phyloP scores from a whole-genome alignment of 306 rosid genomes.

The Gastrolobium bilobum region DNA sequence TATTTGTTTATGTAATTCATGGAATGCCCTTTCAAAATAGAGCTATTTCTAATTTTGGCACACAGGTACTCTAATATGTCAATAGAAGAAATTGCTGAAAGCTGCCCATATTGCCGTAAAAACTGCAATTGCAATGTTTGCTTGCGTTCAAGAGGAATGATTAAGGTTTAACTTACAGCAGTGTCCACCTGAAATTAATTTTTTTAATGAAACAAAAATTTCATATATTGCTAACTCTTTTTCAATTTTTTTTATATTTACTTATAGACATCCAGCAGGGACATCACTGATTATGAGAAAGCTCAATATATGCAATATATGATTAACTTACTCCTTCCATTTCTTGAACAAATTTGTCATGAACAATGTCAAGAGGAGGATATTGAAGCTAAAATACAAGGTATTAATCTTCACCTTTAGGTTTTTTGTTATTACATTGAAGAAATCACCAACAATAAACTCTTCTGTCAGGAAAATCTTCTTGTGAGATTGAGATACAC shows the following conservation, averaged over 20 bases:
- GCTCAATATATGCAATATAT: constrained; percentile 59
- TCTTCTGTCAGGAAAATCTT: constrained; percentile 58
- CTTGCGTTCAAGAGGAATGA: constrained; percentile 67
- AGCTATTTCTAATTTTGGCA: constrained; percentile 39
- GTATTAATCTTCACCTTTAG: constrained; percentile 56
- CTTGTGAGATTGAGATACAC: constrained; percentile 56
- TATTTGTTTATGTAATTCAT: constrained; percentile 20
- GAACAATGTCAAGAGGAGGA: constrained; percentile 74
- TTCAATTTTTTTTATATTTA: constrained; percentile 30
- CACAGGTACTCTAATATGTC: constrained; percentile 73
- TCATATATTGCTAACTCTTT: constrained; percentile 20
- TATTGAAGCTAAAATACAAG: constrained; percentile 73
- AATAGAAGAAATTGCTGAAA: constrained; percentile 58
- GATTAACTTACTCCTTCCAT: constrained; percentile 61
- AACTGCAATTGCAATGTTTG: constrained; percentile 88
- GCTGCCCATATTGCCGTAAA: constrained; percentile 77
- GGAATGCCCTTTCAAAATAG: constrained; percentile 10
- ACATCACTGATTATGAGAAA: constrained; percentile 57
- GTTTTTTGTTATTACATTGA: constrained; percentile 43
- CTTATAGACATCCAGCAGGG: constrained; percentile 70
- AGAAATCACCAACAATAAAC: constrained; percentile 33
- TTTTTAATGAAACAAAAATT: constrained; percentile 33
- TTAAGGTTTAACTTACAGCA: constrained; percentile 62
- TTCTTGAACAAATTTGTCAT: constrained; percentile 66
- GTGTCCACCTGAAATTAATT: constrained; percentile 21